phyloP scores from a whole-genome alignment of 2,329 filamentous ascomycete species.

The Aspergillus fructus region DNA sequence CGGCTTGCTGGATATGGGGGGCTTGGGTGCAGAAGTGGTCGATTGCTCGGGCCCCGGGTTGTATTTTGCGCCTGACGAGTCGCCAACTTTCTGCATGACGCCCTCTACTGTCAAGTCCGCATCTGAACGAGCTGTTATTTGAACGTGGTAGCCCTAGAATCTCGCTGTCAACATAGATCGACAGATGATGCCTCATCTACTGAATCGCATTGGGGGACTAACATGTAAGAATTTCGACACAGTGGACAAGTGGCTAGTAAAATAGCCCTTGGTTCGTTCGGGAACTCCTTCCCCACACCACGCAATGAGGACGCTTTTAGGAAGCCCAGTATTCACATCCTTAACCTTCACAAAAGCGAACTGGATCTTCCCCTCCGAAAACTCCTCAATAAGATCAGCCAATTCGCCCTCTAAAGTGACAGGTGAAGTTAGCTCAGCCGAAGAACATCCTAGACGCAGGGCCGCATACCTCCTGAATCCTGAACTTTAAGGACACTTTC shows the following conservation, averaged over 20 bases:
- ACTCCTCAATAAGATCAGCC: conserved; percentile 85
- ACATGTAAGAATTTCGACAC: conserved; percentile 89
- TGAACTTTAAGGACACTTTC: conserved; percentile 96
- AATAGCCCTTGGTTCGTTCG: conserved; percentile 98
- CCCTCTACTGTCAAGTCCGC: conserved; percentile 81
- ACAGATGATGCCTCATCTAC: neutral
- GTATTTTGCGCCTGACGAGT: conserved; percentile 94
- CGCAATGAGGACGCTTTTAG: conserved; percentile 89
- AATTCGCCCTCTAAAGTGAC: conserved; percentile 75
- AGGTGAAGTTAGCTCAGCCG: conserved; percentile 19
- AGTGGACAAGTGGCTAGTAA: conserved; percentile 86
- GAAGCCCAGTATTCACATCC: conserved; percentile 84
- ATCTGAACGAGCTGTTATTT: conserved; percentile 92
- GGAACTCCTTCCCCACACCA: conserved; percentile 98
- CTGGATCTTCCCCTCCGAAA: conserved; percentile 93
- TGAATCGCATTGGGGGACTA: conserved; percentile 18
- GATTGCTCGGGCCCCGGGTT: conserved; percentile 64
- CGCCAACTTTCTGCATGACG: conserved; percentile 90
- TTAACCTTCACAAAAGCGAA: conserved; percentile 97
- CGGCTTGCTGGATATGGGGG: conserved; percentile 81
- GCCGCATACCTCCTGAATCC: conserved; percentile 71
- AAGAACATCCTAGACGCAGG: no score
- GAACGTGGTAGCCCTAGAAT: conserved; percentile 81
- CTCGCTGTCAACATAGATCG: conserved; percentile 2
- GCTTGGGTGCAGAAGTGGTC: conserved; percentile 55